A percentile compares a stretch with the other conserved stretches of the same genome.
These are phyloP conservation scores for Aurantiochytrium sp. DNA, from an alignment of 108 stramenopile genomes.

Conservation along the genomic window DNA sequence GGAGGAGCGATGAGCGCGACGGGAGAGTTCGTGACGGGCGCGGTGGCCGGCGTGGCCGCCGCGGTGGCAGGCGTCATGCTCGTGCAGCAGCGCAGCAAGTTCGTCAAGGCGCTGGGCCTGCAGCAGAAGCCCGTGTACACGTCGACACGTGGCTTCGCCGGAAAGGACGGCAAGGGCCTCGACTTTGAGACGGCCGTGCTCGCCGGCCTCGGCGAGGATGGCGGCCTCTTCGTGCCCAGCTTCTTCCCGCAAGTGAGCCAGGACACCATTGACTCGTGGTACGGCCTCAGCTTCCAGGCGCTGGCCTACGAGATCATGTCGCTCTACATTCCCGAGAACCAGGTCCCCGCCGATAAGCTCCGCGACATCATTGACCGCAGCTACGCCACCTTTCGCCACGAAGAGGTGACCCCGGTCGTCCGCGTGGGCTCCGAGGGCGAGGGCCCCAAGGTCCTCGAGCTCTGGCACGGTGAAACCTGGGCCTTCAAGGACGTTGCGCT, in stretches of 20 bases:
- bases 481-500: constrained; percentile 99
- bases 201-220: constrained; percentile 85
- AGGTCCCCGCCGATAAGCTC: constrained; percentile 73
- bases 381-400: constrained; percentile 71
- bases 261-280: constrained; percentile 70
- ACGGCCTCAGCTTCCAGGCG: constrained; percentile 62
- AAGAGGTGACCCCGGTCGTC: constrained; percentile 80
- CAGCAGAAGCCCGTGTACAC: constrained; percentile 49
- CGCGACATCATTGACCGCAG: constrained; percentile 73
- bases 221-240: constrained; percentile 91
- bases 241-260: constrained; percentile 61
- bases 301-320: constrained; percentile 77
- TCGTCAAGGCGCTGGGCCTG: background rate
- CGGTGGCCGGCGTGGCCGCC: background rate
- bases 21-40: background rate
- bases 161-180: constrained; percentile 59
- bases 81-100: constrained; percentile 9
- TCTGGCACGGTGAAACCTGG: constrained; percentile 97
- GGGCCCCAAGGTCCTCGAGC: constrained; percentile 56
- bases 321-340: constrained; percentile 79
- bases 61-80: background rate
- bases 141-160: constrained; percentile 71
- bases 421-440: constrained; percentile 46
- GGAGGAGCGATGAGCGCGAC: background rate
- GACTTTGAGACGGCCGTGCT: constrained; percentile 85